Evolutionary conservation across 148 eudicot genomes (phyloP), one percentile per base, ranked within the genome.

Genomic region (Vaccinium macrocarpon): DNA sequence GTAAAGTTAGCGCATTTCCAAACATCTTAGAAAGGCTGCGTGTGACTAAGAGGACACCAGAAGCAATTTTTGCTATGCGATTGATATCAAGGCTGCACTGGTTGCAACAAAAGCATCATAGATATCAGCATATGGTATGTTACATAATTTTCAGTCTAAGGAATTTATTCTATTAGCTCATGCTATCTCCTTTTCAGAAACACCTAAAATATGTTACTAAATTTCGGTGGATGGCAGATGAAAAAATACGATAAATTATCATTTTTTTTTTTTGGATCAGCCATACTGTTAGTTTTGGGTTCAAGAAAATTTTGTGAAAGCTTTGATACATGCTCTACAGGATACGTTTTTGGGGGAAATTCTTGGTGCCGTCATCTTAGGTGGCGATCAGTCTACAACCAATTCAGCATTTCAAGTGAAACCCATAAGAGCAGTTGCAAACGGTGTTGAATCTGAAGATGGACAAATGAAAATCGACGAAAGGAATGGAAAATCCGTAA

Each of bases 331-430:
- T 42, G 46, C 46, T n/a, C 66, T 84, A 85, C 92, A 96, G 99
- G 97, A 91, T 66, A 92, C 80, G 10, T 96, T 91, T 81, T 15
- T 93, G 81, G 99, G 99, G 56, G 99, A 96, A 86, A 89, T 95
- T 46, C 91, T 94, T 27, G 99, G 99, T 27, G 95, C 97, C n/a
- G 90, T 92, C 57, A 46, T 93, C 81, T 81, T 95, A 84, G 90
- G 88, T 5, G 87, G 87, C 48, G 89, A 87, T 62, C 59, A 88
- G 25, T 84, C 87, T n/a, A 50, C 68, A 78, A 81, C 92, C 23
- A 84, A 88, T 46, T 52, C 92, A n/a, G 59, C 18, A 4, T 83
- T 86, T 42, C 83, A 85, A 82, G 85, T 87, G 0, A 90, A 88
- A 81, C 86, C 89, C 1, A 55, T 95, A 49, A 87, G 71, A 78